Conservation (phyloP, 164 flowering plant genomes). For the Pachysandra terminalis region DNA sequence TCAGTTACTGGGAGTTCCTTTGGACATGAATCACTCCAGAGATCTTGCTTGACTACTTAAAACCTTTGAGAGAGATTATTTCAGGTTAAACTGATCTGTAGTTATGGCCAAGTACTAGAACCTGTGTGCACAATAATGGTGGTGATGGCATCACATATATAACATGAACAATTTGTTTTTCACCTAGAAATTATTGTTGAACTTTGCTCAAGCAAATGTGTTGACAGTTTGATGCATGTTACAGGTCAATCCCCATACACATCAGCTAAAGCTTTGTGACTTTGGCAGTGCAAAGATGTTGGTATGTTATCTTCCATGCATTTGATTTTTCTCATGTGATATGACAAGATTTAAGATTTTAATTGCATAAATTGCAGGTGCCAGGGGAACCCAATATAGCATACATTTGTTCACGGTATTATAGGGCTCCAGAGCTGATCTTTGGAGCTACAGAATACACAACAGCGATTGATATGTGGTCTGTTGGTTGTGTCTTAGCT, state of each 20-base stretch:
- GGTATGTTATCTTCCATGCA: conserved; percentile 46
- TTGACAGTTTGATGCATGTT: conserved; percentile 10
- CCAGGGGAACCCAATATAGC: conserved; percentile 98
- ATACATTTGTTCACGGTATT: conserved; percentile 94
- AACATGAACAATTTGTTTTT: not conserved
- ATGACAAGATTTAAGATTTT: not conserved
- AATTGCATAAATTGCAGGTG: conserved; percentile 38
- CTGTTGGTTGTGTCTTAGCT: conserved; percentile 94
- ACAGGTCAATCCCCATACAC: conserved; percentile 96
- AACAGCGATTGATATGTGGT: conserved; percentile 97
- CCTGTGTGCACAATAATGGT: too few species aligned
- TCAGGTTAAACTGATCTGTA: too few species aligned
- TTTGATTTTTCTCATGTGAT: not conserved
- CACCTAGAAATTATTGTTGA: not conserved
- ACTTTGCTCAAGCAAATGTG: not conserved
- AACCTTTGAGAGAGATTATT: too few species aligned
- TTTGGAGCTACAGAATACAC: conserved; percentile 98
- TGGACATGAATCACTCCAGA: too few species aligned
- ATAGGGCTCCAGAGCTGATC: conserved; percentile 95
- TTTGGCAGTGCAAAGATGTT: conserved; percentile 98
- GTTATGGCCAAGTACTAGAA: too few species aligned
- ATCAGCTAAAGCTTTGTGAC: conserved; percentile 93
- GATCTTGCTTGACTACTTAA: too few species aligned
- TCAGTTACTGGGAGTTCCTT: too few species aligned
- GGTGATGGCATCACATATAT: too few species aligned